Evolutionary conservation across 805 yeast genomes (phyloP).

Genomic region (Isabelozyma gotoi): DNA sequence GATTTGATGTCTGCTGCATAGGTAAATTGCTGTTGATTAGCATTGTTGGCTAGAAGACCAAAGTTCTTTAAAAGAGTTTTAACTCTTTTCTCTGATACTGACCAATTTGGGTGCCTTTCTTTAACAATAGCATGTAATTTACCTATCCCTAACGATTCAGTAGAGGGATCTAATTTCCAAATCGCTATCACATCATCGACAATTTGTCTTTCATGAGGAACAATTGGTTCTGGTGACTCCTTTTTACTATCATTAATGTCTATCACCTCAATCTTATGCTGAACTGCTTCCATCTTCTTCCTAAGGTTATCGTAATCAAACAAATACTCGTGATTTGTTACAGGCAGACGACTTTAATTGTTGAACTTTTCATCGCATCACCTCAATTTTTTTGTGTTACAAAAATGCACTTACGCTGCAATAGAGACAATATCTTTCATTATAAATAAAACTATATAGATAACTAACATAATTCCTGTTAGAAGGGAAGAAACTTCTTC

Average conservation of each 20-base stretch:
- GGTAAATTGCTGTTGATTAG: conserved; percentile 38
- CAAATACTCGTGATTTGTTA: too few species aligned
- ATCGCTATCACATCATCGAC: conserved; percentile 59
- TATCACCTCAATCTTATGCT: conserved; percentile 27
- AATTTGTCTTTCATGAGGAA: conserved; percentile 60
- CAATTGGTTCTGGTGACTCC: conserved; percentile 21
- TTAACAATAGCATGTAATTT: conserved; percentile 55
- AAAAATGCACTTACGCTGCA: too few species aligned
- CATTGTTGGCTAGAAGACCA: conserved; percentile 43
- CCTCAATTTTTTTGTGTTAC: neutral
- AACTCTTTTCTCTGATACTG: conserved; percentile 57
- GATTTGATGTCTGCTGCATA: conserved; percentile 58
- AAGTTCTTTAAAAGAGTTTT: conserved; percentile 52
- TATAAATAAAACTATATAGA: too few species aligned
- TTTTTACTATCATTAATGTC: conserved; percentile 32
- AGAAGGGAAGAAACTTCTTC: conserved; percentile 4
- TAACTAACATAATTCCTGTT: neutral
- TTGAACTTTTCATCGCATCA: neutral
- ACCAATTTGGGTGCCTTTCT: conserved; percentile 58
- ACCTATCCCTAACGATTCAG: conserved; percentile 56
- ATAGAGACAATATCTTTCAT: neutral
- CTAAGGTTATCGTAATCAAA: too few species aligned
- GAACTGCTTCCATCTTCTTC: neutral
- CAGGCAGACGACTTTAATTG: too few species aligned
- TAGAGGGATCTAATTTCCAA: conserved; percentile 67